Conservation (phyloP, 129 eudicot species). For the Helianthus annuus region DNA sequence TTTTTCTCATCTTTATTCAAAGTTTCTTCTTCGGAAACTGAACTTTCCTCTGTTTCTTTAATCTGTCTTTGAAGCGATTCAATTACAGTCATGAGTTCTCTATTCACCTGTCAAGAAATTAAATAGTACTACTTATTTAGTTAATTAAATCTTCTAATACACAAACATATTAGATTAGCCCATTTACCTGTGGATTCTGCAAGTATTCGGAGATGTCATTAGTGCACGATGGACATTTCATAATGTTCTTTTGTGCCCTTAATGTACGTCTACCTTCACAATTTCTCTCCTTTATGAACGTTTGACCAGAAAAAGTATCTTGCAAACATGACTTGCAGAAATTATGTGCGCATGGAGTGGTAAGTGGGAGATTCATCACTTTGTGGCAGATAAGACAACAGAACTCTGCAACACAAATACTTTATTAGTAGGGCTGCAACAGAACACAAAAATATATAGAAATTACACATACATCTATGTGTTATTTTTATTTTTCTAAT, state of each 20-base stretch:
- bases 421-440: neutral
- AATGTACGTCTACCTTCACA: slow-evolving; percentile 68
- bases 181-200: slow-evolving; percentile 77
- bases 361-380: slow-evolving; percentile 73
- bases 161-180: neutral
- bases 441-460: too few relatives aligned
- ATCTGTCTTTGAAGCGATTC: slow-evolving; percentile 52
- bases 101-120: slow-evolving; percentile 44
- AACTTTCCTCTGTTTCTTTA: slow-evolving; percentile 30
- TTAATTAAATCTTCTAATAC: too few relatives aligned
- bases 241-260: slow-evolving; percentile 70
- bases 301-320: slow-evolving; percentile 71
- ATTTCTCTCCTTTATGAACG: slow-evolving; percentile 58
- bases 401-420: slow-evolving; percentile 55
- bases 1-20: slow-evolving; percentile 15
- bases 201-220: slow-evolving; percentile 82
- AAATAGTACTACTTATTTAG: neutral
- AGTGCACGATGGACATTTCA: slow-evolving; percentile 86
- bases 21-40: slow-evolving; percentile 36
- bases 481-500: too few relatives aligned
- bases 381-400: slow-evolving; percentile 71
- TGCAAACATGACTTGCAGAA: slow-evolving; percentile 85
- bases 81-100: slow-evolving; percentile 62
- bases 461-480: too few relatives aligned
- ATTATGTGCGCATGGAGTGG: slow-evolving; percentile 95